Evolutionary conservation across 1,284 basidiomycete species (phyloP).

Genomic region (Papiliotrema fonsecae): DNA sequence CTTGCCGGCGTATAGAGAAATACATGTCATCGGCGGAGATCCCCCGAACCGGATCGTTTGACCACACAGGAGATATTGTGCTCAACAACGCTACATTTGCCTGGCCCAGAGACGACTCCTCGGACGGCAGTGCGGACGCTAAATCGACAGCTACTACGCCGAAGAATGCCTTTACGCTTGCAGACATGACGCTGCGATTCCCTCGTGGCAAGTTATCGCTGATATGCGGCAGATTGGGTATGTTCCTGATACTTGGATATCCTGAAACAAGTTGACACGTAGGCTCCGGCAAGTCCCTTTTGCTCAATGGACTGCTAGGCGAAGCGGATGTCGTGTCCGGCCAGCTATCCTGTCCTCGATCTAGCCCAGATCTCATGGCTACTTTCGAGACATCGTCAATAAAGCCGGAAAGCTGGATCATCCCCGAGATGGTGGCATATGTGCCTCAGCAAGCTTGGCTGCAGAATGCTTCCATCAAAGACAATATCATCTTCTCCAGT

Average conservation of each 20-base stretch:
- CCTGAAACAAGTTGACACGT: slow-evolving; percentile 26
- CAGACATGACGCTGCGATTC: slow-evolving; percentile 74
- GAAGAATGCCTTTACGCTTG: slow-evolving; percentile 68
- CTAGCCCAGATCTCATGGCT: slow-evolving; percentile 71
- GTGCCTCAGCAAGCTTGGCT: slow-evolving; percentile 76
- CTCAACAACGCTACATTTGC: slow-evolving; percentile 80
- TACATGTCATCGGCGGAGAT: slow-evolving; percentile 73
- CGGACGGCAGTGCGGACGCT: not conserved
- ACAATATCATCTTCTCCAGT: slow-evolving; percentile 87
- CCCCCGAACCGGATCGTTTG: slow-evolving; percentile 56
- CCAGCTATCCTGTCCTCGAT: slow-evolving; percentile 67
- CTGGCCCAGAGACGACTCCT: slow-evolving; percentile 69
- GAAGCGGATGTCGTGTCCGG: slow-evolving; percentile 79
- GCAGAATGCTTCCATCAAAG: slow-evolving; percentile 86
- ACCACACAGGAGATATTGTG: slow-evolving; percentile 55
- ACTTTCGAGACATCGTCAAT: slow-evolving; percentile 48
- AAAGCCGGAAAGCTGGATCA: slow-evolving; percentile 64
- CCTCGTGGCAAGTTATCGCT: slow-evolving; percentile 71
- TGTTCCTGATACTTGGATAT: not conserved
- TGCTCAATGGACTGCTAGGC: slow-evolving; percentile 76
- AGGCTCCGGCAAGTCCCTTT: slow-evolving; percentile 75
- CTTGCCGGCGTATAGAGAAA: slow-evolving; percentile 83
- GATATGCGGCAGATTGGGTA: slow-evolving; percentile 62
- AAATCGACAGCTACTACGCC: slow-evolving; percentile 64
- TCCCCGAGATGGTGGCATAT: slow-evolving; percentile 69